These are phyloP conservation scores for Leishmania major DNA, from an alignment of 208 protist genomes.

Conservation along the genomic window DNA sequence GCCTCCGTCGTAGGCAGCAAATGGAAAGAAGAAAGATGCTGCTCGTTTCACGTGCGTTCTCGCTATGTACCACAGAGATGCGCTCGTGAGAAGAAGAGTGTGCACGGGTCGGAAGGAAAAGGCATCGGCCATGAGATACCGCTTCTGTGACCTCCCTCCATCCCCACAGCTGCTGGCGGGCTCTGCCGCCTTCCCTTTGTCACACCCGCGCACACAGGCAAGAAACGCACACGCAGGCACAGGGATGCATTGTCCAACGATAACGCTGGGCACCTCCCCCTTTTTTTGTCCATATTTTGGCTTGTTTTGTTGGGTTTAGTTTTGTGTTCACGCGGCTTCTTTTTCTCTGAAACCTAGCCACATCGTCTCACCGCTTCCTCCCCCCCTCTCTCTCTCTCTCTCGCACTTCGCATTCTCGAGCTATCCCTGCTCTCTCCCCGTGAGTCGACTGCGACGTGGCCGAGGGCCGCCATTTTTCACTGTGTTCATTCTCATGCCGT, in stretches of 20 bases:
- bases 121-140: neutral
- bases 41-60: neutral
- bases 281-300: neutral
- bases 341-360: neutral
- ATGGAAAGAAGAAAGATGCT: neutral
- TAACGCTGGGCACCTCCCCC: neutral
- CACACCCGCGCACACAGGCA: neutral
- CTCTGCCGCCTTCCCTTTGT: neutral
- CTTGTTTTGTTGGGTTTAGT: neutral
- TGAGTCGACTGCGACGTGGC: neutral
- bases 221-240: neutral
- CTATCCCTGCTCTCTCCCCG: neutral
- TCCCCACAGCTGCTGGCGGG: neutral
- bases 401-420: neutral
- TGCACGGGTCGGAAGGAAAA: neutral
- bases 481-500: neutral
- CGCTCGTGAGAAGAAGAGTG: neutral
- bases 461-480: neutral
- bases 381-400: neutral
- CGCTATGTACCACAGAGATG: neutral
- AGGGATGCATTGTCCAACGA: neutral
- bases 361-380: neutral
- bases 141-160: neutral
- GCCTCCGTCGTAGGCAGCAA: neutral
- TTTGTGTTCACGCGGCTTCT: neutral